Base-by-base conservation (phyloP, 768 basidiomycete species). In the Artomyces pyxidatus region DNA sequence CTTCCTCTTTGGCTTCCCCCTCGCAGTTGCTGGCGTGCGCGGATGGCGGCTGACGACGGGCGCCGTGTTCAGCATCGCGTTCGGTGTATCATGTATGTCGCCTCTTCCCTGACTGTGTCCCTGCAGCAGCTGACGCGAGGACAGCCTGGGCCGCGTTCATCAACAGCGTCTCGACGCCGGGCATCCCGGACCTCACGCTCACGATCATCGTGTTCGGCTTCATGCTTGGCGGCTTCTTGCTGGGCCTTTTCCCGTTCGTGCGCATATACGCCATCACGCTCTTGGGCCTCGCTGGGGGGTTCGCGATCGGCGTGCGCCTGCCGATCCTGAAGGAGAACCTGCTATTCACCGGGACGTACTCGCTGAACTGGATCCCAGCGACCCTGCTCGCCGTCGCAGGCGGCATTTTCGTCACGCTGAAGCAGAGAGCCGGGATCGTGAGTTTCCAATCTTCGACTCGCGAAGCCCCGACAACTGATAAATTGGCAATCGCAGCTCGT, bases 91-190 rank as follows among this genome's bases (percentile, higher is more conserved):
- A 45, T 40, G 64, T 65, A 45, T 22, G 28, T 44, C 40, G n/a
- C 46, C 22, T 29, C 17, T 40, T 3, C 26, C 23, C 30, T n/a
- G 14, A 26, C 27, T 6, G 10, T 29, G 17, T 38, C 37, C 63
- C 74, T 79, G 58, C 51, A 73, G 54, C 37, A 21, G 45, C 29
- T 28, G 44, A 50, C 28, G 7, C 14, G 6, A 26, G 28, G 37
- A 8, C 51, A 81, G 81, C 77, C 4, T 85, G 83, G 83, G 71
- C 78, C 6, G 77, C 81, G 10, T 67, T 85, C 42, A 66, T 78
- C 48, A 85, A 81, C 61, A 72, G 78, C 1, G 61, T 78, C 3
- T 65, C 69, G 50, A 63, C 72, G 3, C 58, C 65, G 6, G 76
- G 78, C 19, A 55, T 83, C 10, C 62, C 76, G 0, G 83, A 85